Conservation (phyloP, 2,329 filamentous ascomycete genomes). For the Pochonia chlamydosporia region DNA sequence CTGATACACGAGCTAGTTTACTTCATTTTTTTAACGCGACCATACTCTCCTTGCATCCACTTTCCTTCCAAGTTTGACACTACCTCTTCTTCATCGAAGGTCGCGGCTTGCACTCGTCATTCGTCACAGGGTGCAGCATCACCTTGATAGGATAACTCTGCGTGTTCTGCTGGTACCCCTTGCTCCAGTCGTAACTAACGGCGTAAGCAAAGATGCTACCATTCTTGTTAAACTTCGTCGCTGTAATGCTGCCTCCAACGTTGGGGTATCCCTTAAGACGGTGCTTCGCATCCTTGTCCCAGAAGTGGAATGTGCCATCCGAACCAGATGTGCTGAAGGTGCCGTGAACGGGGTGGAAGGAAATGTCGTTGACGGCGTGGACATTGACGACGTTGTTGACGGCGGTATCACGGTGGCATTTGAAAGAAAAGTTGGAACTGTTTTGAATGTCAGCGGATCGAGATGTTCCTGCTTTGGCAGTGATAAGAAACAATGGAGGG, state of each 20-base stretch:
- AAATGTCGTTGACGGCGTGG: slow-evolving; percentile 93
- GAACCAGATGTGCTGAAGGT: slow-evolving; percentile 97
- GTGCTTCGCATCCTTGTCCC: slow-evolving; percentile 90
- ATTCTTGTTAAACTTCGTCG: slow-evolving; percentile 84
- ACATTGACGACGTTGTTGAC: slow-evolving; percentile 77
- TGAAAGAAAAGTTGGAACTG: slow-evolving; percentile 95
- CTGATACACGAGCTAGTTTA: too few species aligned
- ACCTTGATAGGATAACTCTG: slow-evolving; percentile 71
- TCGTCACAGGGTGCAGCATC: slow-evolving; percentile 71
- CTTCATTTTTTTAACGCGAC: neutral
- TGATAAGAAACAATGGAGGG: neutral
- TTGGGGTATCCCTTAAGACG: slow-evolving; percentile 82
- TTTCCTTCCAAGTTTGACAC: neutral
- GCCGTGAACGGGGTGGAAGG: slow-evolving; percentile 92
- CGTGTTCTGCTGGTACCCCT: slow-evolving; percentile 84
- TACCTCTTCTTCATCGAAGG: slow-evolving; percentile 56
- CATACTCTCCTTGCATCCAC: neutral
- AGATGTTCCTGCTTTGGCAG: neutral
- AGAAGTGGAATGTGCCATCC: slow-evolving; percentile 95
- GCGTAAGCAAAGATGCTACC: slow-evolving; percentile 85
- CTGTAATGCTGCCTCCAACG: slow-evolving; percentile 80
- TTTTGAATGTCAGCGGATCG: neutral
- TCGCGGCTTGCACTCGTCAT: slow-evolving; percentile 58
- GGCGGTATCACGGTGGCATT: slow-evolving; percentile 86
- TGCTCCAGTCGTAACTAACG: slow-evolving; percentile 96